phyloP scores from a whole-genome alignment of 2,329 filamentous ascomycete species.

The Ophiostoma perfectum region DNA sequence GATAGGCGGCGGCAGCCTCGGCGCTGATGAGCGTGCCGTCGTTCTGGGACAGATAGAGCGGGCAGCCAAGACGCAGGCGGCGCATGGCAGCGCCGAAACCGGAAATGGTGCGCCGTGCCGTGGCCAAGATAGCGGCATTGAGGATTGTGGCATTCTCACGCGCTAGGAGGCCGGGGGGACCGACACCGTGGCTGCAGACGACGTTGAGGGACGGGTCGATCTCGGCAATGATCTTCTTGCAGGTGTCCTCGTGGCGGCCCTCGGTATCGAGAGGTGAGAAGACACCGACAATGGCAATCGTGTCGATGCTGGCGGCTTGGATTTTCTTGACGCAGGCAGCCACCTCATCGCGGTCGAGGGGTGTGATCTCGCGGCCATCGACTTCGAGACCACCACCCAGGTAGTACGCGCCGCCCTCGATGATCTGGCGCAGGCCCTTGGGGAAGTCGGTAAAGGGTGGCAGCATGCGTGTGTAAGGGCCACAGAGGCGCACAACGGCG shows the following conservation, averaged over 20 bases:
- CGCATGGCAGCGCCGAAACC: slow-evolving; percentile 43
- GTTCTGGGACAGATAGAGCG: slow-evolving; percentile 46
- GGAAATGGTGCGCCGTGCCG: slow-evolving; percentile 42
- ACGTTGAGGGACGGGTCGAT: slow-evolving; percentile 37
- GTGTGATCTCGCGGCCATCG: slow-evolving; percentile 43
- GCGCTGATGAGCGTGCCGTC: slow-evolving; percentile 44
- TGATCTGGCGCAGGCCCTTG: slow-evolving; percentile 33
- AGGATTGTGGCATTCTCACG: slow-evolving; percentile 50
- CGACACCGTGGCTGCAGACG: slow-evolving; percentile 32
- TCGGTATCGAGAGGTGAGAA: slow-evolving; percentile 54
- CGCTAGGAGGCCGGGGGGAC: slow-evolving; percentile 40
- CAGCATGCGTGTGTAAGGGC: slow-evolving; percentile 20
- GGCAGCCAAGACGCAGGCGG: slow-evolving; percentile 36
- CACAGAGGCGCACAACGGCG: slow-evolving; percentile 33
- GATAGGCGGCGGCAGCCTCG: slow-evolving; percentile 37
- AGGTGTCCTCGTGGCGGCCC: slow-evolving; percentile 47
- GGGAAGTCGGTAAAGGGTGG: slow-evolving; percentile 1
- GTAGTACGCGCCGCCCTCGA: slow-evolving; percentile 43
- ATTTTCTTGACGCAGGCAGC: slow-evolving; percentile 26
- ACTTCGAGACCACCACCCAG: slow-evolving; percentile 51
- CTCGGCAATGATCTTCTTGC: slow-evolving; percentile 42
- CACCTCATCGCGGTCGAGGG: slow-evolving; percentile 39
- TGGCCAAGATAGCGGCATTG: slow-evolving; percentile 45
- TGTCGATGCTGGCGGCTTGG: slow-evolving; percentile 31
- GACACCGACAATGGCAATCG: slow-evolving; percentile 51